phyloP scores from a whole-genome alignment of 768 basidiomycete genomes.

The Hygrocybe punicea region DNA sequence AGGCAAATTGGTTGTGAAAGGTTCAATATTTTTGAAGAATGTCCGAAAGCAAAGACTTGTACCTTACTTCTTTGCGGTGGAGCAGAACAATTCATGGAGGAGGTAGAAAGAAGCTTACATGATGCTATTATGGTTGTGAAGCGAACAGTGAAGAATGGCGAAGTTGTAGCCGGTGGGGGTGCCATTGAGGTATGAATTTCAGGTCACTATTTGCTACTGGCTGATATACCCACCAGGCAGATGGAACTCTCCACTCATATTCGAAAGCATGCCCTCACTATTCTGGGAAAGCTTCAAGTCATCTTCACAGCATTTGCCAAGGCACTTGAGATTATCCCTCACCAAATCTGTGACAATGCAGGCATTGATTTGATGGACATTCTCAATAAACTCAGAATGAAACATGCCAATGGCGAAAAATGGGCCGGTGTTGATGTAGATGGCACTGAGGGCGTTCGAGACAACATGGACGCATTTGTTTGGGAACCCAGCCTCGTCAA shows the following conservation, averaged over 20 bases:
- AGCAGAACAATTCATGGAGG: slow-evolving; percentile 98
- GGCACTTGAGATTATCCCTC: slow-evolving; percentile 94
- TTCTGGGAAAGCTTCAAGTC: slow-evolving; percentile 93
- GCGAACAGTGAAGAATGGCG: slow-evolving; percentile 90
- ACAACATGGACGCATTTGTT: slow-evolving; percentile 97
- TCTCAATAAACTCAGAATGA: slow-evolving; percentile 95
- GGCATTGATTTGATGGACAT: slow-evolving; percentile 97
- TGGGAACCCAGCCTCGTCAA: slow-evolving; percentile 98
- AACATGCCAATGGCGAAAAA: slow-evolving; percentile 80
- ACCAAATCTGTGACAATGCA: slow-evolving; percentile 98
- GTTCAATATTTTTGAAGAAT: slow-evolving; percentile 92
- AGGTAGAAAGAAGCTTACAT: slow-evolving; percentile 95
- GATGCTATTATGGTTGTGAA: slow-evolving; percentile 99
- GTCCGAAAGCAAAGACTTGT: slow-evolving; percentile 92
- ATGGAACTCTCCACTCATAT: slow-evolving; percentile 98
- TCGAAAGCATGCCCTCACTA: slow-evolving; percentile 83
- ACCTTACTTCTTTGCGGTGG: slow-evolving; percentile 92
- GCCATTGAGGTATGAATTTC: slow-evolving; percentile 76
- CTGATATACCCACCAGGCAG: slow-evolving; percentile 39
- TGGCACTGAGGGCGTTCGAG: slow-evolving; percentile 77
- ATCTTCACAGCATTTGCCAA: slow-evolving; percentile 93
- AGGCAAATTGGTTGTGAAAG: slow-evolving; percentile 94
- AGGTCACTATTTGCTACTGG: neutral
- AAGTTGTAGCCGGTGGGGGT: slow-evolving; percentile 96
- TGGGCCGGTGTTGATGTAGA: slow-evolving; percentile 98